These are phyloP conservation scores for Collybia sordida DNA, from an alignment of 768 basidiomycete species.

Conservation along the genomic window DNA sequence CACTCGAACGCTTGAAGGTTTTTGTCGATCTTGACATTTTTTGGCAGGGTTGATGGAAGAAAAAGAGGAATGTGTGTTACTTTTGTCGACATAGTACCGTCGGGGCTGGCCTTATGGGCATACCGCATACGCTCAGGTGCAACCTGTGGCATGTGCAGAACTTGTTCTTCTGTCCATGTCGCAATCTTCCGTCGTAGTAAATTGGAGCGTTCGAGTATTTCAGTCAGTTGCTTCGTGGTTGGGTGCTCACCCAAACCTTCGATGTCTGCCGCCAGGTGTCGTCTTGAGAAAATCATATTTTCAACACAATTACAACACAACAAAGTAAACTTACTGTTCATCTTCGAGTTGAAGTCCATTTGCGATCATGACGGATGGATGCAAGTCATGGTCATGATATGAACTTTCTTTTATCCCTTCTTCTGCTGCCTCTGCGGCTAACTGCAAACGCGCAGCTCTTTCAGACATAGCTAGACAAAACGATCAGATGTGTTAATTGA, in stretches of 20 bases:
- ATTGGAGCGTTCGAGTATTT: neutral
- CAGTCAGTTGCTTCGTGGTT: constrained; percentile 1
- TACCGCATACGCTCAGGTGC: neutral
- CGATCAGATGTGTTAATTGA: neutral
- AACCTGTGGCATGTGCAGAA: neutral
- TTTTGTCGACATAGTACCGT: neutral
- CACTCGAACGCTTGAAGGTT: neutral
- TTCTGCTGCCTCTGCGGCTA: constrained; percentile 12
- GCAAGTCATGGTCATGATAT: constrained; percentile 1
- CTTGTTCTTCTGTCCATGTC: neutral
- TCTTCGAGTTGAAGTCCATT: constrained; percentile 16
- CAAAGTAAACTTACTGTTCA: constrained; percentile 8
- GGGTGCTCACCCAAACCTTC: constrained; percentile 1
- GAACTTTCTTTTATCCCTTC: neutral
- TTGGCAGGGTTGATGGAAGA: neutral
- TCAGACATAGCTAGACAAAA: constrained; percentile 2
- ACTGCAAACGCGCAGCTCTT: constrained; percentile 9
- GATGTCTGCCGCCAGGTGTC: neutral
- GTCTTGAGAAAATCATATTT: neutral
- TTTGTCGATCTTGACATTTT: neutral
- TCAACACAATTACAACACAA: neutral
- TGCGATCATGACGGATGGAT: constrained; percentile 2
- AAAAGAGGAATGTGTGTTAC: neutral
- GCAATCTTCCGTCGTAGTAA: neutral
- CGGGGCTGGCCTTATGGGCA: neutral